Base-by-base conservation (phyloP, 2,329 filamentous ascomycete species). In the Stachybotrys elegans region DNA sequence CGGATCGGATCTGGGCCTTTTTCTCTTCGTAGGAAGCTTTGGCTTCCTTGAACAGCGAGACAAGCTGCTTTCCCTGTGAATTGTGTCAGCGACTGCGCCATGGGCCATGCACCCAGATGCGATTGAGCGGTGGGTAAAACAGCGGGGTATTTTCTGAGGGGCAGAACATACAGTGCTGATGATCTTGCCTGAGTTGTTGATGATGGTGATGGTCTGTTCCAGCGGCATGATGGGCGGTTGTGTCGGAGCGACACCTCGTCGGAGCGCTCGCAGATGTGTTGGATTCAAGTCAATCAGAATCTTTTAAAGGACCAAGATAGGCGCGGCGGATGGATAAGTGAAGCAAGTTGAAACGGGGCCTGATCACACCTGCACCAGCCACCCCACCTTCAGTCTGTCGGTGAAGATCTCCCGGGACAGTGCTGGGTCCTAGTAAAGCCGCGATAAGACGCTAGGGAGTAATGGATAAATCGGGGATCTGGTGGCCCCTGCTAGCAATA, bases 21-120 rank as follows among this genome's bases (percentile, higher is more conserved):
- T 88, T 88, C 59, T 95, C 88, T 45, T 84, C 78, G 67, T 97
- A 97, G 46, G 88, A 87, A 43, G 84, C 81, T 61, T 88, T 89
- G 51, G 91, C 92, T 62, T 96, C 90, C 63, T 89, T 95, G 75
- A 95, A 94, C 59, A 96, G 85, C 61, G 83, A 84, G 59, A 94
- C 79, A 20, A 97, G 73, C 56, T 95, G 88, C 69, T 94, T 95
- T 59, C 89, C 89, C 89, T 94, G 58, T 46, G 36, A 5, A 6
- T 16, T 11, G 13, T 29, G 38, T 40, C 22, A 40, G 22, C 22
- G 36, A 25, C 12, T 5, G n/a, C 6, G 22, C 14, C 22, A 7
- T 23, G n/a, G 14, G 14, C 5, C 14, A 29, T 9, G 13, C 20
- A 32, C n/a, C n/a, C 25, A 29, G 25, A n/a, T n/a, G 38, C 38